Base-by-base conservation (phyloP, 164 flowering plant genomes). In the Saururus chinensis region DNA sequence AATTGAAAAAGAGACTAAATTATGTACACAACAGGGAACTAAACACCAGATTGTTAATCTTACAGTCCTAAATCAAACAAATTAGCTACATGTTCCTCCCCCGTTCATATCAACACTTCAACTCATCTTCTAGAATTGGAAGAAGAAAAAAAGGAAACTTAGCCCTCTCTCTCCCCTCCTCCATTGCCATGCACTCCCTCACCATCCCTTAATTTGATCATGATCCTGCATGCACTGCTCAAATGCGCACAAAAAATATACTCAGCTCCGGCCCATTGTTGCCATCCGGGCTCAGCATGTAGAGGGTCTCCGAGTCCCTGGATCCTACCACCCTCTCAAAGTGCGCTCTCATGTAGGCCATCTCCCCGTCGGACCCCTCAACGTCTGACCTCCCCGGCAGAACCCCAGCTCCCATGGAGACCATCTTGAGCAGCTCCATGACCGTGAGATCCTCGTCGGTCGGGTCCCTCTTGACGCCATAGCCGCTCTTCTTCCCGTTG, bases 371-470 rank as follows among this genome's bases (percentile, higher is more conserved):
- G 0, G 76, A 70, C 1, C 84, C 86, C 21, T 83, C 89, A 8
- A 19, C 61, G 0, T 72, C 75, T 0, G 73, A 63, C 6, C 57
- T 66, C 25, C 74, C 73, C 0, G 96, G 96, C 7, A 89, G 66
- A 4, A 87, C 93, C 0, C 96, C 93, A 0, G 91, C 96, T 1
- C 93, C 96, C 96, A 87, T 85, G 0, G 93, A 83, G 9, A 76
- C 81, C 0, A 85, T 81, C 59, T 62, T 73, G 14, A 89, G 78
- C 9, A 82, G 62, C 66, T 85, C 81, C 89, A 89, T 85, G 0
- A 84, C 76, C 19, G 61, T 57, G 56, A 87, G 59, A 56, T 89
- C 96, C 64, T 85, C 87, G 21, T 80, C 89, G 0, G 75, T 61
- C 0, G 87, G 76, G 35, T 82, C 88, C 35, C 96, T 72, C 68